Percentiles rank a stretch among this genome's conserved stretches.
These are phyloP conservation scores for Wickerhamomyces queroliae DNA, from an alignment of 805 yeast species.

Conservation along the genomic window DNA sequence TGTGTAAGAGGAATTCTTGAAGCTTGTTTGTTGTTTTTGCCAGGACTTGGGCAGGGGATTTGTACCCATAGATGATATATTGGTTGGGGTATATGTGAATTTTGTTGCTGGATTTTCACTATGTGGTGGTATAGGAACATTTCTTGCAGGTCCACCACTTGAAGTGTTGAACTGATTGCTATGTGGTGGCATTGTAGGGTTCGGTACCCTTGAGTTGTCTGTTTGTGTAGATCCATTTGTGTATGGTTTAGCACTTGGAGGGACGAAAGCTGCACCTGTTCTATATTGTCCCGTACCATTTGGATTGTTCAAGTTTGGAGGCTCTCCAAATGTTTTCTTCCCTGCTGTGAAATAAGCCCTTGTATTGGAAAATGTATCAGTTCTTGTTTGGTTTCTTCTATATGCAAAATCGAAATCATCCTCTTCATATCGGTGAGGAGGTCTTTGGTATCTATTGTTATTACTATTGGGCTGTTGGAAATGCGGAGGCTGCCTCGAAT, in stretches of 20 bases:
- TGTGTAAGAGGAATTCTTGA: neutral
- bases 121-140: neutral
- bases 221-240: neutral
- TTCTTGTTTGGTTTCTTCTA: neutral
- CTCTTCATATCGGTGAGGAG: neutral
- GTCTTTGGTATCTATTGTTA: neutral
- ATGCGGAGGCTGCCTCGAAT: neutral
- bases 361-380: neutral
- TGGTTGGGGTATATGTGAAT: neutral
- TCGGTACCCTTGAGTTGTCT: neutral
- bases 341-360: neutral
- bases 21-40: conserved; percentile 5
- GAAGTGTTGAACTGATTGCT: neutral
- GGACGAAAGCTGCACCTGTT: neutral
- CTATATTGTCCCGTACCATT: neutral
- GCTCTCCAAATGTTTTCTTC: neutral
- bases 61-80: neutral
- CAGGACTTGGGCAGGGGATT: conserved; percentile 4
- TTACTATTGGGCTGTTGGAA: too few relatives aligned
- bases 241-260: neutral
- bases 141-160: neutral
- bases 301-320: neutral
- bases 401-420: neutral
- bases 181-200: too few relatives aligned
- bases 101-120: neutral